Base-by-base conservation (phyloP, 164 flowering plant genomes). In the Liquidambar formosana region DNA sequence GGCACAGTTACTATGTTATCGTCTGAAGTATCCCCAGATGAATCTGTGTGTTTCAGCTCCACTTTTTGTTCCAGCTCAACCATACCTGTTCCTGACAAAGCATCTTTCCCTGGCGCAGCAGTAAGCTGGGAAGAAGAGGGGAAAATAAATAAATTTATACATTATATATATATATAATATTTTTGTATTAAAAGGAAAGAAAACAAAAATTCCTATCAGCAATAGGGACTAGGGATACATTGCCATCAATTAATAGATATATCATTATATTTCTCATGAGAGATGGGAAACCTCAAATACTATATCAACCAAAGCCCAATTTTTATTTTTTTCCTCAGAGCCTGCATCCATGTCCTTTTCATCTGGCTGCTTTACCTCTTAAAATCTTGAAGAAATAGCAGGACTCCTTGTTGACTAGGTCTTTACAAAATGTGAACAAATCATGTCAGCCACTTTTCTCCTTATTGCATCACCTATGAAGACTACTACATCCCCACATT, bases 11-110 rank as follows among this genome's bases (percentile, higher is more conserved):
- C 80, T 44, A 70, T 14, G 71, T 82, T 77, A 62, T 83, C 85
- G 74, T 84, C 94, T 26, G 84, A 81, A 61, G 62, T 71, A 61
- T 84, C 76, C 38, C 66, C 82, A 48, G 77, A 77, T n/a, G 83
- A 73, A 73, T 82, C 86, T 56, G 58, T 28, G 13, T 73, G 75
- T 67, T 77, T 73, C 41, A 15, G 60, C 62, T 70, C 83, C 64
- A 67, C 44, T 64, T 65, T 74, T 54, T 77, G 73, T 58, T 76
- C 85, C 49, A 28, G 67, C 62, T 80, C 77, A 64, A 56, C 60
- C 12, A 45, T 47, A 53, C 38, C 73, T 41, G 73, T 41, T 16
- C 58, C 79, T 51, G 66, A 33, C n/a, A 66, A 23, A 27, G 56
- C 57, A 53, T 81, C 76, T 27, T 71, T 71, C 38, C 77, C 85